Evolutionary conservation across 2,329 filamentous ascomycete species (phyloP), one percentile per base, ranked within the genome.

Genomic region (Hirsutella rhossiliensis): DNA sequence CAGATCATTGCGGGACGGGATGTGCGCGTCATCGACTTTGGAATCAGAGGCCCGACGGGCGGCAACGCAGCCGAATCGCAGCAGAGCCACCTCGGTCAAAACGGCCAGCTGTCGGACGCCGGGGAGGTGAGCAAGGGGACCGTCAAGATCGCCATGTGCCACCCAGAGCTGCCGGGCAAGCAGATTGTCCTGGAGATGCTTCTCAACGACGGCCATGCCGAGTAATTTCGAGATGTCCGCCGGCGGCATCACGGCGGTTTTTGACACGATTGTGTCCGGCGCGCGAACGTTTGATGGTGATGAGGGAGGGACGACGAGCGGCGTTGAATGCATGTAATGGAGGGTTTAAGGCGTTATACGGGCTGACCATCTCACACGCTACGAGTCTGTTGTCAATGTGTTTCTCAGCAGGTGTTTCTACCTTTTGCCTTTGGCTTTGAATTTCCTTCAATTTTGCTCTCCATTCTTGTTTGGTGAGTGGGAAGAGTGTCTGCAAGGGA

Each of bases 1-100:
- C 92, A 98, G 67, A 92, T 98, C 46, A 94, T 98, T 53, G 83
- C 88, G 0, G 92, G 92, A 0, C 75, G 86, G 49, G 89, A 96
- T 57, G 87, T 98, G 41, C 82, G 84, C 50, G 87, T 89, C 54
- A 72, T 98, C 11, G 94, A 98, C 60, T 88, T 94, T 56, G 88
- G 87, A 7, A 75, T 83, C 52, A 66, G 80, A 45, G 74, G 81
- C 9, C 72, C 79, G 34, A 73, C 76, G 15, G 75, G 76, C 23
- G 66, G 64, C 43, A 67, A 66, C 31, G 66, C 66, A 1, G 48
- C 59, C 11, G 57, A 57, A 43, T 51, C 58, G 52, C 44, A 65
- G 56, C 43, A 61, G 41, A 47, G 23, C 23, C 23, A 51, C 5
- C 56, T 59, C 43, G 63, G 63, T 7, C 60, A 58, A n/a, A 59